Conservation (phyloP, 768 basidiomycete species). For the Trametes cubensis region DNA sequence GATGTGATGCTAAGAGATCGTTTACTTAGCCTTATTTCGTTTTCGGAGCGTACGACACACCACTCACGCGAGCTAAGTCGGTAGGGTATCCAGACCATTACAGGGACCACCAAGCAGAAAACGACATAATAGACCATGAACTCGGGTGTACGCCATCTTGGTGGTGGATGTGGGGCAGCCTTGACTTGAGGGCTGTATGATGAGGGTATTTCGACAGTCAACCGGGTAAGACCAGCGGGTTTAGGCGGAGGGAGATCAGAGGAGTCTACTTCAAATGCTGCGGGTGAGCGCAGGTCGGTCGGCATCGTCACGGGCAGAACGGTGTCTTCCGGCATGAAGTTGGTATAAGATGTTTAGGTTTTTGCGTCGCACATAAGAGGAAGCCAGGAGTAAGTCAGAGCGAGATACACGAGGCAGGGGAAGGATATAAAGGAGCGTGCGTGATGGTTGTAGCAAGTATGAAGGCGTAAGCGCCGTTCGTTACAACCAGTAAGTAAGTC, state of each 20-base stretch:
- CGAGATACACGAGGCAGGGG: not conserved
- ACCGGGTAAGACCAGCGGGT: conserved; percentile 41
- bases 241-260: conserved; percentile 4
- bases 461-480: too few species aligned
- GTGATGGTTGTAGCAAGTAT: not conserved
- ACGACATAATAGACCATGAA: conserved; percentile 76
- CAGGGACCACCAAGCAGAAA: conserved; percentile 60
- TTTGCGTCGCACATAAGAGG: not conserved
- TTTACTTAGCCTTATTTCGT: conserved; percentile 4
- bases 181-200: conserved; percentile 37
- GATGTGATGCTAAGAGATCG: conserved; percentile 59
- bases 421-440: not conserved
- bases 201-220: conserved; percentile 61
- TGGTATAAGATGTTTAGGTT: not conserved
- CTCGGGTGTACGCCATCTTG: conserved; percentile 81
- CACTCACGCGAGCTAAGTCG: conserved; percentile 75
- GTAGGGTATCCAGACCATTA: conserved; percentile 79
- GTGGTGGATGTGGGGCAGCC: conserved; percentile 34
- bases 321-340: conserved; percentile 28
- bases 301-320: conserved; percentile 33
- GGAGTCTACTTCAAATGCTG: conserved; percentile 28
- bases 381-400: not conserved
- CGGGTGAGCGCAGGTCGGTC: conserved; percentile 28
- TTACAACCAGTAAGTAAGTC: too few species aligned
- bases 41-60: not conserved